Evolutionary conservation across 352 stramenopile species (phyloP).

Genomic region (Globisporangium radiosum): DNA sequence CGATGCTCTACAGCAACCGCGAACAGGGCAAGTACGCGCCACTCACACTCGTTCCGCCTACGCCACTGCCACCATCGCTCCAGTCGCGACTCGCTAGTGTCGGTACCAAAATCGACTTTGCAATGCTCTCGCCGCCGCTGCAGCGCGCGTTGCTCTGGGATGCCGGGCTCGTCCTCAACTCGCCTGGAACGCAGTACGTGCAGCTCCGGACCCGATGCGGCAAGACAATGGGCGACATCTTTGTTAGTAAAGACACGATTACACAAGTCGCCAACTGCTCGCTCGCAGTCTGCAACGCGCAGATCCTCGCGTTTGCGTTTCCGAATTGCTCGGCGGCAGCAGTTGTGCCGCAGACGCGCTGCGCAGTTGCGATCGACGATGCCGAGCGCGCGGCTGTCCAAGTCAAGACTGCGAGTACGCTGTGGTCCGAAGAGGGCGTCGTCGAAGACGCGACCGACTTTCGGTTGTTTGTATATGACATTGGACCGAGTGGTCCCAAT

Average conservation of each 20-base stretch:
- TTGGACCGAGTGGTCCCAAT: not conserved
- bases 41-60: slow-evolving; percentile 6
- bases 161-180: slow-evolving; percentile 32
- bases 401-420: slow-evolving; percentile 11
- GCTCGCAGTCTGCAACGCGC: slow-evolving; percentile 18
- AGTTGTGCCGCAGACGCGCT: slow-evolving; percentile 22
- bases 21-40: not conserved
- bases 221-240: slow-evolving; percentile 36
- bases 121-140: slow-evolving; percentile 27
- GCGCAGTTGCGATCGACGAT: slow-evolving; percentile 23
- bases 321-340: slow-evolving; percentile 21
- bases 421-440: slow-evolving; percentile 38
- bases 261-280: slow-evolving; percentile 10
- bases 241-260: slow-evolving; percentile 36
- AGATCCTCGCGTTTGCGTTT: slow-evolving; percentile 26
- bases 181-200: slow-evolving; percentile 20
- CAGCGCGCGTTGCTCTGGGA: slow-evolving; percentile 58
- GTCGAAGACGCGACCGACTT: slow-evolving; percentile 24
- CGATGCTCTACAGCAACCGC: slow-evolving; percentile 13
- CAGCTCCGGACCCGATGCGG: slow-evolving; percentile 45
- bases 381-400: slow-evolving; percentile 9
- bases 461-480: slow-evolving; percentile 27
- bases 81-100: slow-evolving; percentile 5
- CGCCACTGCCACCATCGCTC: slow-evolving; percentile 10
- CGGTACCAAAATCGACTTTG: not conserved